phyloP scores from a whole-genome alignment of 345 rosid species.

The Litchi chinensis region DNA sequence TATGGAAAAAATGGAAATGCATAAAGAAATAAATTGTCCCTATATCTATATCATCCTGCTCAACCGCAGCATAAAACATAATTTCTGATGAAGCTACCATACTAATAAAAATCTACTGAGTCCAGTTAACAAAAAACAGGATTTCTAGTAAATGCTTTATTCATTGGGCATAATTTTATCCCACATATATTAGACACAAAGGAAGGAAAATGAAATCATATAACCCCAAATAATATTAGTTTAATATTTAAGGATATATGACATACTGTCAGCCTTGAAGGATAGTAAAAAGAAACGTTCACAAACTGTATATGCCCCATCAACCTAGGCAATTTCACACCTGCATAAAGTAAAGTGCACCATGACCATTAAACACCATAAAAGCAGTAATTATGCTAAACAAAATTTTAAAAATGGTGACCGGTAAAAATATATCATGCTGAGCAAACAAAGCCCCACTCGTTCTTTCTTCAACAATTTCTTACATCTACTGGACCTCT shows the following conservation, averaged over 20 bases:
- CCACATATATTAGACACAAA: background rate
- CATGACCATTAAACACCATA: background rate
- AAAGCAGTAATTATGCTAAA: background rate
- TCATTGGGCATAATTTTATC: background rate
- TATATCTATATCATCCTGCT: background rate
- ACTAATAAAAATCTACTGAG: background rate
- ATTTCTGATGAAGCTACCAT: background rate
- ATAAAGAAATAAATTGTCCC: background rate
- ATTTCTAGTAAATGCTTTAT: background rate
- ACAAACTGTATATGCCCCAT: conserved; percentile 40
- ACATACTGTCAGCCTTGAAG: conserved; percentile 41
- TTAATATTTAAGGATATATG: conserved; percentile 8
- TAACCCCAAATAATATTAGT: background rate
- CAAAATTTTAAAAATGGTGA: background rate
- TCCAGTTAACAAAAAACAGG: background rate
- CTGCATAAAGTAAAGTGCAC: conserved; percentile 27
- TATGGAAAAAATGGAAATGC: background rate
- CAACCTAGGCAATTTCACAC: conserved; percentile 36
- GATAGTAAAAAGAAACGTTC: conserved; percentile 43
- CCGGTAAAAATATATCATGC: background rate
- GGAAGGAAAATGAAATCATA: conserved; percentile 15
- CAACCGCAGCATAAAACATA: background rate
- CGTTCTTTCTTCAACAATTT: background rate
- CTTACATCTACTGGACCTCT: background rate
- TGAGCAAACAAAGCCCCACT: background rate